Conservation (phyloP, 345 rosid genomes). For the Eucalyptus lansdowneana region DNA sequence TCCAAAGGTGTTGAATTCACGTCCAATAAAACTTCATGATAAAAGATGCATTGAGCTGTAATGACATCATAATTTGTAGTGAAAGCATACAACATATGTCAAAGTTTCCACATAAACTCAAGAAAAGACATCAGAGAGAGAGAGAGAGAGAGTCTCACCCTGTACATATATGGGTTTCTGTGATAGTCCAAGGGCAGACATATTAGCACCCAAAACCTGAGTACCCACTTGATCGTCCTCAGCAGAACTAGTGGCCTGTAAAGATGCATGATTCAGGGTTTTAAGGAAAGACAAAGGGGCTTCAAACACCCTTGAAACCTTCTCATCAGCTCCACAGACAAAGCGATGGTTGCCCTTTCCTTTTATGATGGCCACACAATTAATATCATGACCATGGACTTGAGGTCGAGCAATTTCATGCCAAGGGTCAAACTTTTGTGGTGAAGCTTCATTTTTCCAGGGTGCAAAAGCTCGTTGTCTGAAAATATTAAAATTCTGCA, state of each 20-base stretch:
- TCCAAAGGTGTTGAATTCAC: background rate
- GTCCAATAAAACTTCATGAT: background rate
- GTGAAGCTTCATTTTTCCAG: conserved; percentile 45
- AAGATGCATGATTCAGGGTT: conserved; percentile 56
- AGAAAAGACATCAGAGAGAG: background rate
- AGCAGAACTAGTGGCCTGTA: conserved; percentile 25
- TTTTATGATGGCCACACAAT: conserved; percentile 62
- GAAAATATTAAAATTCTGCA: background rate
- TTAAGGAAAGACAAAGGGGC: conserved; percentile 80
- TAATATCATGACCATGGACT: conserved; percentile 95
- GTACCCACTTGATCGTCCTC: conserved; percentile 48
- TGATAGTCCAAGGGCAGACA: conserved; percentile 97
- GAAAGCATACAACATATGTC: background rate
- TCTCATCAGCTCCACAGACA: conserved; percentile 97
- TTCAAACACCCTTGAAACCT: conserved; percentile 91
- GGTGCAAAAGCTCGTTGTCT: conserved; percentile 84
- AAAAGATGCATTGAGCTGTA: background rate
- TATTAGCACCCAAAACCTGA: conserved; percentile 84
- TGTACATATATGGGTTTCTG: conserved; percentile 85
- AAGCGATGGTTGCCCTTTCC: conserved; percentile 85
- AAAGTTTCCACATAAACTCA: background rate
- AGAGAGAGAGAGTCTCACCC: conserved; percentile 16
- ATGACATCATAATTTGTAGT: background rate
- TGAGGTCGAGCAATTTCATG: conserved; percentile 95
- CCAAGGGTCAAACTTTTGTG: conserved; percentile 33